Conservation (phyloP, 2,329 filamentous ascomycete genomes). For the Fusarium veterinarium region DNA sequence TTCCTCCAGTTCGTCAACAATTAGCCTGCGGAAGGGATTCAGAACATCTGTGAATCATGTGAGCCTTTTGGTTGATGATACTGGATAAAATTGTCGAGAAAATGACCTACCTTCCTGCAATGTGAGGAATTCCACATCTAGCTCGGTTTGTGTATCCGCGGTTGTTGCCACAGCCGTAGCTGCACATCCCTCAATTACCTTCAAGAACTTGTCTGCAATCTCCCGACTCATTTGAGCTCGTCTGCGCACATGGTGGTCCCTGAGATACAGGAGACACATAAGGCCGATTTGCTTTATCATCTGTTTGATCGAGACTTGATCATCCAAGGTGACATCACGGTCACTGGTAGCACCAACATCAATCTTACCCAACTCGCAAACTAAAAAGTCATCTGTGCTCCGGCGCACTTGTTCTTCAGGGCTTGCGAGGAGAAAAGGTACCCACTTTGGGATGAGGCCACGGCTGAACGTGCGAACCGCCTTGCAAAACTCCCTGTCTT, state of each 20-base stretch:
- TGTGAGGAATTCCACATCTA: slow-evolving; percentile 44
- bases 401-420: slow-evolving; percentile 56
- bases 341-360: slow-evolving; percentile 37
- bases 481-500: slow-evolving; percentile 40
- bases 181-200: slow-evolving; percentile 56
- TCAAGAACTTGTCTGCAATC: slow-evolving; percentile 56
- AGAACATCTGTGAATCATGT: slow-evolving; percentile 51
- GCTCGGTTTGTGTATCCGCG: slow-evolving; percentile 48
- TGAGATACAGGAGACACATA: slow-evolving; percentile 59
- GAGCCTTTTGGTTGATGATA: slow-evolving; percentile 22
- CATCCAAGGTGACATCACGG: slow-evolving; percentile 47
- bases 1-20: slow-evolving; percentile 68
- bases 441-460: slow-evolving; percentile 58
- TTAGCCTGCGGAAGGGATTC: slow-evolving; percentile 63
- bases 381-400: slow-evolving; percentile 58
- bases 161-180: slow-evolving; percentile 52
- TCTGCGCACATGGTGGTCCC: slow-evolving; percentile 58
- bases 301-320: slow-evolving; percentile 37
- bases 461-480: slow-evolving; percentile 40
- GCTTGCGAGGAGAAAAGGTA: slow-evolving; percentile 61
- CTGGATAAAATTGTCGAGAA: background rate
- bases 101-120: slow-evolving; percentile 45
- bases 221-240: slow-evolving; percentile 56
- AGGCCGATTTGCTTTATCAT: slow-evolving; percentile 56
- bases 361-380: slow-evolving; percentile 56